Base-by-base conservation (phyloP, 2,329 filamentous ascomycete species). In the Colletotrichum scovillei region DNA sequence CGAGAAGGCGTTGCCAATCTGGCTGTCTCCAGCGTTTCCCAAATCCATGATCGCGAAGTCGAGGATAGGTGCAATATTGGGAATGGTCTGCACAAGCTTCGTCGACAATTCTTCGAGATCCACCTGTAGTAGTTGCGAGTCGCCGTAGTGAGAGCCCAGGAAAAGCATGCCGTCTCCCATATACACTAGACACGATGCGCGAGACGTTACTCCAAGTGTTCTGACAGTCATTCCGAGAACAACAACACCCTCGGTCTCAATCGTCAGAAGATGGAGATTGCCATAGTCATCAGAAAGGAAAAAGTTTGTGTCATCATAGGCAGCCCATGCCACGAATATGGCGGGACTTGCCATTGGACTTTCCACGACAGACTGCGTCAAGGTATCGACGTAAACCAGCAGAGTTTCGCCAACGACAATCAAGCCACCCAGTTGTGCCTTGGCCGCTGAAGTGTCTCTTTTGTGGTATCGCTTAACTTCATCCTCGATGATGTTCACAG, bases 21-120 rank as follows among this genome's bases (percentile, higher is more conserved):
- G 92, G 9, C 88, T 91, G 75, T 97, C 93, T 26, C 92, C 92
- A 73, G 94, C 92, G 77, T 95, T 95, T 0, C 95, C 96, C 88
- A 98, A 93, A 79, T 98, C 97, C 95, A 98, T 98, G 19, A 99
- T 91, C 1, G 94, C 92, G 77, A 99, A 98, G 80, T 99, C 97
- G 52, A 98, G 84, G 55, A 99, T 94, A 0, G 97, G 97, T 0
- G 94, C 95, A 77, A 98, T 94, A 79, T 98, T 99, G 4, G 90
- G 86, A 69, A 97, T 87, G 0, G 91, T 93, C 79, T 98, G 95
- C 11, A 97, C 81, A 5, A 95, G 82, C 60, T 92, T 86, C 72
- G 95, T 86, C 0, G 87, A 79, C 28, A 80, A 77, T 0, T 81
- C 76, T 2, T 82, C 77, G 6, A 84, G 75, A 24, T 85, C 88